phyloP scores from a whole-genome alignment of 192 early-diverging fungal species.

The Entomortierella beljakovae region DNA sequence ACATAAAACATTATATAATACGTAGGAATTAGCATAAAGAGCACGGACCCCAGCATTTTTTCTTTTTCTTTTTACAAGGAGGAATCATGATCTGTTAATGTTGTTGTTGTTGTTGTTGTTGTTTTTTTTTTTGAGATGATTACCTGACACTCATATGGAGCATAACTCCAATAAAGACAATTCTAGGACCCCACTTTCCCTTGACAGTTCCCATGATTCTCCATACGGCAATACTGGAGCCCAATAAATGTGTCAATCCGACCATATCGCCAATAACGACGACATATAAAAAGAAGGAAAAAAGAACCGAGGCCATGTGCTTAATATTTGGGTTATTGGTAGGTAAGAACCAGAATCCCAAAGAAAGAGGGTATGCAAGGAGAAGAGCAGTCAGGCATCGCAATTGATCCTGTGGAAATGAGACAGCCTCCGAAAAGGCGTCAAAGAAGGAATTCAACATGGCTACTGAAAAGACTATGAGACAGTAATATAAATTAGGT shows the following conservation, averaged over 20 bases:
- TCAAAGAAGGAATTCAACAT: conserved; percentile 50
- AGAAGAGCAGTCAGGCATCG: conserved; percentile 65
- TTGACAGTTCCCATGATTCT: conserved; percentile 59
- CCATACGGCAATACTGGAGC: conserved; percentile 63
- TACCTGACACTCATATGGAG: conserved; percentile 71
- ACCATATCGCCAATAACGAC: conserved; percentile 66
- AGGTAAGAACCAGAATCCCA: conserved; percentile 68
- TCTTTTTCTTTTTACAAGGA: background rate
- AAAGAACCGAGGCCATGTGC: conserved; percentile 69
- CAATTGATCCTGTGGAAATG: conserved; percentile 66
- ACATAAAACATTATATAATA: background rate
- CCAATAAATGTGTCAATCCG: conserved; percentile 68
- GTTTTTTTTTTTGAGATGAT: too few relatives aligned
- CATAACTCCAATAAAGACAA: conserved; percentile 74
- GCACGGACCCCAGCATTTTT: background rate
- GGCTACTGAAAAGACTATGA: too few relatives aligned
- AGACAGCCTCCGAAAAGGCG: conserved; percentile 42
- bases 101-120: conserved; percentile 21
- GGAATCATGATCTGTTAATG: background rate
- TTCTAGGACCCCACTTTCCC: conserved; percentile 61
- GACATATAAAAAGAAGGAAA: conserved; percentile 65
- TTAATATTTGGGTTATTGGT: conserved; percentile 53
- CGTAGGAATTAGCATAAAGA: background rate
- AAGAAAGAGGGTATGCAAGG: conserved; percentile 66
- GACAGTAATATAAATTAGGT: too few relatives aligned